A percentile compares a stretch with the other conserved stretches of the same genome.
Evolutionary conservation across 2,329 filamentous ascomycete genomes (phyloP).

Genomic region (Emmonsiellopsis sp.): DNA sequence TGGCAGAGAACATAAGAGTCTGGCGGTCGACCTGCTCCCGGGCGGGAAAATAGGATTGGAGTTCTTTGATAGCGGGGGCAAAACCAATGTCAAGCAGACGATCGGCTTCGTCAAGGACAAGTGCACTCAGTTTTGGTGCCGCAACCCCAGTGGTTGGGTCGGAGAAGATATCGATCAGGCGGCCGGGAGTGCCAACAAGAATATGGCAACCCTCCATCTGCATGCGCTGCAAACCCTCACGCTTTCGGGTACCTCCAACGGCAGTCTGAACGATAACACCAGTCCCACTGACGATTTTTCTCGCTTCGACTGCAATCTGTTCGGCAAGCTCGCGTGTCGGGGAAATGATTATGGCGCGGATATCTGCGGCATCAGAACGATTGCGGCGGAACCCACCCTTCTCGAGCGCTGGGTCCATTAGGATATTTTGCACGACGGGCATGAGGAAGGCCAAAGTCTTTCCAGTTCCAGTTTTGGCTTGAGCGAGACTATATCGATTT

Average conservation of each 20-base stretch:
- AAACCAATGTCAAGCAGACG: slow-evolving; percentile 62
- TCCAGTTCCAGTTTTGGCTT: slow-evolving; percentile 93
- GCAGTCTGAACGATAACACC: slow-evolving; percentile 64
- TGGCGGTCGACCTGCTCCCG: slow-evolving; percentile 60
- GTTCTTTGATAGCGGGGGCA: slow-evolving; percentile 53
- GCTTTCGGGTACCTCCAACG: slow-evolving; percentile 86
- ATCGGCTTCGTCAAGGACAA: slow-evolving; percentile 60
- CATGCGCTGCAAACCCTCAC: slow-evolving; percentile 56
- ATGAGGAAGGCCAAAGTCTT: slow-evolving; percentile 93
- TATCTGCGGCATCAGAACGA: slow-evolving; percentile 36
- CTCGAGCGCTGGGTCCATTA: slow-evolving; percentile 40
- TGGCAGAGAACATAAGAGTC: slow-evolving; percentile 92
- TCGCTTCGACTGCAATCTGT: slow-evolving; percentile 63
- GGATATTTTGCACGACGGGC: slow-evolving; percentile 72
- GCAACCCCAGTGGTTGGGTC: slow-evolving; percentile 55
- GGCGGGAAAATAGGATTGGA: slow-evolving; percentile 55
- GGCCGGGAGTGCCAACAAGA: slow-evolving; percentile 81
- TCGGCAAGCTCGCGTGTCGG: slow-evolving; percentile 56
- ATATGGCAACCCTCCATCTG: slow-evolving; percentile 74
- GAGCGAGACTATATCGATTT: slow-evolving; percentile 57
- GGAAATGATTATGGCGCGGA: slow-evolving; percentile 53
- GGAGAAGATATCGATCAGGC: slow-evolving; percentile 69
- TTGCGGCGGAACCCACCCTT: slow-evolving; percentile 6
- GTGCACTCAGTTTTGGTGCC: slow-evolving; percentile 50
- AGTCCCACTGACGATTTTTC: slow-evolving; percentile 55